Base-by-base conservation (phyloP, 768 basidiomycete genomes). In the Scleroderma bovista region DNA sequence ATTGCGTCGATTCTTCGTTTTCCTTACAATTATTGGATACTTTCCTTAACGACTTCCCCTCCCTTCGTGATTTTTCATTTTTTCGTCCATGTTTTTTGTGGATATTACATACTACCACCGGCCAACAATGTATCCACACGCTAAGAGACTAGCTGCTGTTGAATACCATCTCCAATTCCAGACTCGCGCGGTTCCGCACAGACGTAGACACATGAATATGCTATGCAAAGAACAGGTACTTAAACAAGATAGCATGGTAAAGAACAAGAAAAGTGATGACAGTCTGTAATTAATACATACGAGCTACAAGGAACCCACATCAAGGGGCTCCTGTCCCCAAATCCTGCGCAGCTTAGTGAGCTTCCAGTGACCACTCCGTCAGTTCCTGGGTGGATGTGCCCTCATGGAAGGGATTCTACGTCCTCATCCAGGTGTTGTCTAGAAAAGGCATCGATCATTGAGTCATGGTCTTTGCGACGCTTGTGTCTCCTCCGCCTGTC, bases 381-480 rank as follows among this genome's bases (percentile, higher is more conserved):
- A 47, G 36, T 31, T 46, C 23, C 47, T 33, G 19, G 26, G 12
- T 24, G 9, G 8, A 31, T 20, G 23, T 24, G 20, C 6, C 15
- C 38, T 66, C 57, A 65, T 17, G 65, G 59, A 48, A 51, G 57
- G 36, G 62, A 54, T 47, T 55, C 65, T 48, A 55, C 47, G 38
- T 56, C 58, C 43, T 53, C 67, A 37, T 61, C 67, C 29, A 79
- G 61, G 47, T 72, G 66, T 46, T 77, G 73, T 53, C 56, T 80
- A 37, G 86, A 81, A 62, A 92, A 90, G 6, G 86, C 84, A 61
- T 86, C 84, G 51, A 91, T 74, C 77, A 92, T 81, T 22, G 84
- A 75, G 48, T 92, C 89, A 60, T 89, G 86, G 60, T 91, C 89
- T 63, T 86, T 88, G 58, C 88, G 83, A 48, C 88, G 76, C 59